Conservation (phyloP, 139 green algal species). For the Nannochloris sp. region DNA sequence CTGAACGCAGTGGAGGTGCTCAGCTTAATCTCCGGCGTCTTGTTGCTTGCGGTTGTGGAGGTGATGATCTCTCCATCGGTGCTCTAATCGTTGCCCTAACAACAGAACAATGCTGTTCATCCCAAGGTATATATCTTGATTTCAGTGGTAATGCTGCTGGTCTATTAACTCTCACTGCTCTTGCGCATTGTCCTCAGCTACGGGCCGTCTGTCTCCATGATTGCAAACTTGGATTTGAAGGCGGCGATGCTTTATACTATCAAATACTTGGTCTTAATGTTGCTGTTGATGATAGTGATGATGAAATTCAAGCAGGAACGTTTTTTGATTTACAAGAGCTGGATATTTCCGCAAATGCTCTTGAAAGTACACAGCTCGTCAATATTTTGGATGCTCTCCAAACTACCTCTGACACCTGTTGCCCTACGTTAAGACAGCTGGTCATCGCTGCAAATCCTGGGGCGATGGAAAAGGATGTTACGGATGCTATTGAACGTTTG, state of each 20-base stretch:
- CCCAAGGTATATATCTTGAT: neutral
- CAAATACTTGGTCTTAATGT: conserved; percentile 8
- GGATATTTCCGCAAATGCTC: conserved; percentile 24
- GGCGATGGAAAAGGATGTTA: conserved; percentile 1
- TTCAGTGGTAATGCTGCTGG: neutral
- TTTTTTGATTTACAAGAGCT: conserved; percentile 27
- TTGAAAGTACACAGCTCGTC: conserved; percentile 9
- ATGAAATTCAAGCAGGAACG: neutral
- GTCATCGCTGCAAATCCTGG: conserved; percentile 26
- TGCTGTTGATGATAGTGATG: too few species aligned
- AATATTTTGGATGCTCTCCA: conserved; percentile 11
- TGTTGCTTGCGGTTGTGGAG: conserved; percentile 1
- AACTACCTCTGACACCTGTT: neutral
- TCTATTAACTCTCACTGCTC: neutral
- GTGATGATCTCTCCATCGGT: neutral
- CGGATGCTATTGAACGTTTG: conserved; percentile 3
- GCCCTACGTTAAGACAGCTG: neutral
- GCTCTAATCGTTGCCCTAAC: neutral
- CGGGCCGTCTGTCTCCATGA: conserved; percentile 3
- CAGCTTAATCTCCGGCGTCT: neutral
- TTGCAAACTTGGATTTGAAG: conserved; percentile 6
- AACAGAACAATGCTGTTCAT: neutral
- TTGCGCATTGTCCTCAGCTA: conserved; percentile 1
- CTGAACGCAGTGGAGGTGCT: neutral
- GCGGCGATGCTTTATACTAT: neutral